Evolutionary conservation across 2,329 filamentous ascomycete genomes (phyloP), one percentile per base, ranked within the genome.

Genomic region (Penicillium sp.): DNA sequence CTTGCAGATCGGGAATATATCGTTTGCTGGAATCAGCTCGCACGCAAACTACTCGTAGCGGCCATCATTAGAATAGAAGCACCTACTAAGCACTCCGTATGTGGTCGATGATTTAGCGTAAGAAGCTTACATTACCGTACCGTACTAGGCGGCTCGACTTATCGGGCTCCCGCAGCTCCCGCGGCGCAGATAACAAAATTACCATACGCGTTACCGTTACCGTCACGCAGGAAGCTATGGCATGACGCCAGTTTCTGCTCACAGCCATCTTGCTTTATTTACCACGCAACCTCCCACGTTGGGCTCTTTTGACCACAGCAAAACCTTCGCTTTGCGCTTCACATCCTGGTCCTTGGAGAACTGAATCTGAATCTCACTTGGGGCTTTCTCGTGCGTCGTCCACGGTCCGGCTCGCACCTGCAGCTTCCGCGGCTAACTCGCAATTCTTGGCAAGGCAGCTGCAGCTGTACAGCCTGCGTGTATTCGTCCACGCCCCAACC

Each of bases 361-460:
- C 21, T 21, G 8, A 24, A 45, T 3, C 12, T n/a, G 23, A 35
- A 23, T 3, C 28, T 50, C 47, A 43, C 35, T 56, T 35, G 21
- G 16, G 5, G 38, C 24, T 48, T 55, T 26, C 28, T 23, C 28
- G 7, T 23, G 23, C 16, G 21, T 35, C 23, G 47, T 21, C 40
- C 33, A 16, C 11, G 12, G 46, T 47, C 46, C 33, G 46, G 28
- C 50, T 52, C 28, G 45, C 46, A 46, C 43, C 56, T 58, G 47
- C 52, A 58, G 50, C 56, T 50, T 47, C 56, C 56, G 56, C 56
- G 51, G 56, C 56, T 54, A 58, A 58, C 51, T 54, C 56, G n/a
- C 43, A 58, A 56, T 50, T 45, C 51, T 58, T 53, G 46, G 40
- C 56, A 58, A 58, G 56, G 56, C 56, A 58, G 56, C 56, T 54